Conservation (phyloP, 495 filamentous ascomycete species). For the Penicillium daleae region DNA sequence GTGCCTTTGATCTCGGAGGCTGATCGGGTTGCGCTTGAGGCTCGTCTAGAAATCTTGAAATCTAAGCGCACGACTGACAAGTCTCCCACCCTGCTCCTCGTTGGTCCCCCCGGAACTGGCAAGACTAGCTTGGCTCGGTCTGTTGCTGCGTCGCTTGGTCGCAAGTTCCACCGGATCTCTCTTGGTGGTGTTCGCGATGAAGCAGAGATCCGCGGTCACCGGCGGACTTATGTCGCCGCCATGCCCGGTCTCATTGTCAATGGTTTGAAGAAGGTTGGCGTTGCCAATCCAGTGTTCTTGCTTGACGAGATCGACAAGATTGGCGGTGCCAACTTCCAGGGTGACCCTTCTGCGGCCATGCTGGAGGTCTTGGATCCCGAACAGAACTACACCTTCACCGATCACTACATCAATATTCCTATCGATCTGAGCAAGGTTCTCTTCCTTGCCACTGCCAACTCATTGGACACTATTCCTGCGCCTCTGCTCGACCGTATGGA, state of each 20-base stretch:
- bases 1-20: conserved; percentile 40
- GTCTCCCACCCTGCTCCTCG: conserved; percentile 91
- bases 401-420: conserved; percentile 96
- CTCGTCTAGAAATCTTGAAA: conserved; percentile 69
- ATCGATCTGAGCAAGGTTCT: conserved; percentile 95
- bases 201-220: conserved; percentile 94
- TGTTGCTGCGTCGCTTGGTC: conserved; percentile 85
- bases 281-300: conserved; percentile 93
- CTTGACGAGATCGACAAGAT: conserved; percentile 99
- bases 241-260: conserved; percentile 97
- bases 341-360: conserved; percentile 98
- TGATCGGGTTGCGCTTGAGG: conserved; percentile 50
- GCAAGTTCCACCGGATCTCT: conserved; percentile 97
- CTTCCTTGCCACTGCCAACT: conserved; percentile 99
- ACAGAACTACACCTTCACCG: conserved; percentile 92
- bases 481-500: conserved; percentile 98
- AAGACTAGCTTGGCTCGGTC: conserved; percentile 97
- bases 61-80: conserved; percentile 85
- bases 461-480: conserved; percentile 90
- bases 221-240: conserved; percentile 95
- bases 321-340: conserved; percentile 88
- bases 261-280: conserved; percentile 93
- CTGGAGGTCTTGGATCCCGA: conserved; percentile 98
- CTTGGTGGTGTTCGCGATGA: conserved; percentile 96
- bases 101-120: conserved; percentile 92